phyloP scores from a whole-genome alignment of 495 filamentous ascomycete species.

The Pyrenula massariospora region DNA sequence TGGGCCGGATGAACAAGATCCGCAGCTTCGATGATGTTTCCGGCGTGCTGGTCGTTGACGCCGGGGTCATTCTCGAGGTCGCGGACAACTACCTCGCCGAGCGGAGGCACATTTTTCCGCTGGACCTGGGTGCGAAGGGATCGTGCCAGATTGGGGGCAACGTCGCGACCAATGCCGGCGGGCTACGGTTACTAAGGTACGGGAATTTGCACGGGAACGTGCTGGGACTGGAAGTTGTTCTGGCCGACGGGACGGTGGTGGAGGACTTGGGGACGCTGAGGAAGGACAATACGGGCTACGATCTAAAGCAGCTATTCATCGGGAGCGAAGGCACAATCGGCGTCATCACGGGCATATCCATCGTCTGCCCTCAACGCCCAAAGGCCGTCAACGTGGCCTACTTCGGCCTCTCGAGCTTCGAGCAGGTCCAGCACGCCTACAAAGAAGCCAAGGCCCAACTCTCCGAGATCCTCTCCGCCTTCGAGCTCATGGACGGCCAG shows the following conservation, averaged over 20 bases:
- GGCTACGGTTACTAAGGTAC: constrained; percentile 80
- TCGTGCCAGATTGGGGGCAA: constrained; percentile 98
- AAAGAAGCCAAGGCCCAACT: constrained; percentile 78
- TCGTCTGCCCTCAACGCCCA: constrained; percentile 76
- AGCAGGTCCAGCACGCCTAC: constrained; percentile 74
- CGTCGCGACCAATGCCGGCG: constrained; percentile 92
- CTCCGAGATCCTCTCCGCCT: constrained; percentile 89
- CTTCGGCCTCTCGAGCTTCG: constrained; percentile 76
- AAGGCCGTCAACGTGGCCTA: constrained; percentile 83
- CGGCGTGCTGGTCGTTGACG: constrained; percentile 81
- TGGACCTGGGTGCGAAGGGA: constrained; percentile 93
- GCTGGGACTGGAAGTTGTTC: constrained; percentile 81
- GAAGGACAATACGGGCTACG: constrained; percentile 98
- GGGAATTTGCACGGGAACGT: constrained; percentile 89
- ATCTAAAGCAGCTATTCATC: constrained; percentile 95
- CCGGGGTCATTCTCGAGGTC: constrained; percentile 81
- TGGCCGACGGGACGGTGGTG: constrained; percentile 84
- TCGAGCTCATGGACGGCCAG: constrained; percentile 88
- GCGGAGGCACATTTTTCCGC: constrained; percentile 74
- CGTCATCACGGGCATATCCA: constrained; percentile 80
- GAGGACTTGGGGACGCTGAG: constrained; percentile 76
- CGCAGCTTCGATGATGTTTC: constrained; percentile 84
- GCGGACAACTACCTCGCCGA: constrained; percentile 75
- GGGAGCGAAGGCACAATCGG: constrained; percentile 91
- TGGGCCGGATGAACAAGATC: constrained; percentile 79